Evolutionary conservation across 495 filamentous ascomycete species (phyloP), one percentile per base, ranked within the genome.

Genomic region (Annulohypoxylon maeteangense): DNA sequence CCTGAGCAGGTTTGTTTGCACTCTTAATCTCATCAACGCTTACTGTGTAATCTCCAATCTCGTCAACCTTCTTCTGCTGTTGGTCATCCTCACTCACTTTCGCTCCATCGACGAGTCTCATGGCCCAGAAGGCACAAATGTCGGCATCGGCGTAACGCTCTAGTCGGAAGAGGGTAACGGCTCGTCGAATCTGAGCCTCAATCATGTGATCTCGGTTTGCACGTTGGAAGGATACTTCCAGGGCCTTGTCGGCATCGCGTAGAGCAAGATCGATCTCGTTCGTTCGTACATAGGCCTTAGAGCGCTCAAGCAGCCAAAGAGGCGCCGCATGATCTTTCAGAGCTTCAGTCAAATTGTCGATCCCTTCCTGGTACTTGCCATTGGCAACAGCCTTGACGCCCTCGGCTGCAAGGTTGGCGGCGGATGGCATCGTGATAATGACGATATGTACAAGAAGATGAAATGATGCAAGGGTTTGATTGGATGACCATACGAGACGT

Each of bases 261-360:
- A 98, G 88, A 0, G 95, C 91, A 0, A 88, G 80, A 3, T 82
- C 78, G 44, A 77, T 75, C 54, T 75, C 71, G 40, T 84, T 79
- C 12, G 80, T 76, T 60, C 94, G 91, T 7, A 92, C 87, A 74
- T 93, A 90, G 27, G 94, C 93, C 10, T 90, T 94, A 1, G 93
- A 92, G 25, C 96, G 93, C 76, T 95, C 90, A 67, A 97, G 88
- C 68, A 95, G 91, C 87, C 96, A 98, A 64, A 87, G 78, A 4
- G 93, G 91, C 7, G 93, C 91, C 32, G 85, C 87, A 10, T 92
- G 89, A 6, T 85, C 77, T 27, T 83, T 71, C 4, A 99, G 81
- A n/a, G 94, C 95, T 50, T 85, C 81, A n/a, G 94, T 92, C 69
- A 92, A 93, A 70, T 90, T 83, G 7, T 80, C 78, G 72, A 97